Percentiles rank a stretch among this genome's conserved stretches.
phyloP scores from a whole-genome alignment of 495 filamentous ascomycete species.

The Aspergillus indologenus region DNA sequence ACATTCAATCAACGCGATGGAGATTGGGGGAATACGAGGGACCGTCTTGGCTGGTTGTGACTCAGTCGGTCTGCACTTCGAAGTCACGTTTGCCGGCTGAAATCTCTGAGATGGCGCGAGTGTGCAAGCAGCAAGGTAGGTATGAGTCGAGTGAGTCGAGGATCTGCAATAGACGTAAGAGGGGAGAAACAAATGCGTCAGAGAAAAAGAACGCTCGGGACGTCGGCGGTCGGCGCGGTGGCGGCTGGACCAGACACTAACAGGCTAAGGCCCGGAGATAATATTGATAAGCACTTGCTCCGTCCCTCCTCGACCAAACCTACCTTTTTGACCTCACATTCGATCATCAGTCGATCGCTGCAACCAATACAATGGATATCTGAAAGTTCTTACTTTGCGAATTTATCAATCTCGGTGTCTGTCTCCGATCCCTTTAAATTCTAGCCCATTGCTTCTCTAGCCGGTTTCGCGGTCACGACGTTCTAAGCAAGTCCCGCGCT shows the following conservation, averaged over 20 bases:
- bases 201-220: slow-evolving; percentile 22
- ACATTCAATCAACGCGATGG: slow-evolving; percentile 23
- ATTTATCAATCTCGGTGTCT: background rate
- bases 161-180: slow-evolving; percentile 8
- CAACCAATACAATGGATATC: background rate
- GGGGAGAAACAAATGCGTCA: slow-evolving; percentile 10
- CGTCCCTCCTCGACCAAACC: background rate
- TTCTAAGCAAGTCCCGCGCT: slow-evolving; percentile 4
- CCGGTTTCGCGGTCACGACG: background rate
- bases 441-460: background rate
- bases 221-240: slow-evolving; percentile 25
- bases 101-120: background rate
- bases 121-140: background rate
- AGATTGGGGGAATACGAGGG: background rate
- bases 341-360: background rate
- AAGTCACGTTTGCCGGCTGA: background rate
- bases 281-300: slow-evolving; percentile 14
- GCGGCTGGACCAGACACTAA: slow-evolving; percentile 16
- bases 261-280: slow-evolving; percentile 21
- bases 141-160: background rate
- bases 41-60: background rate
- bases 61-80: background rate
- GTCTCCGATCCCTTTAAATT: background rate
- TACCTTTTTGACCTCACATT: background rate
- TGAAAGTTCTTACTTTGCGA: background rate